Evolutionary conservation across 805 yeast genomes (phyloP).

Genomic region (Candida taoyuanica): DNA sequence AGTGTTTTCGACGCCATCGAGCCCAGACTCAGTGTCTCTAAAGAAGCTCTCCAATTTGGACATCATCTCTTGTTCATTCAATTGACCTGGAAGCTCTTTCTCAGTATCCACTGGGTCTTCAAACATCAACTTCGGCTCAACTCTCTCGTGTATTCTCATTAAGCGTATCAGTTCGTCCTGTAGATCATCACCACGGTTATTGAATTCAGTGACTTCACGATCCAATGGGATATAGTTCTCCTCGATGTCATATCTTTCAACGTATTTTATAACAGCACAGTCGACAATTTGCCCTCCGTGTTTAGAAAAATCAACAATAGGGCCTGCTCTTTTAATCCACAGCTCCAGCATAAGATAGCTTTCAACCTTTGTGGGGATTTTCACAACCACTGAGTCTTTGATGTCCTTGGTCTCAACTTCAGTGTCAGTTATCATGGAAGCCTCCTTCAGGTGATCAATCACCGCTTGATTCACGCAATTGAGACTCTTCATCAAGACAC

Average conservation of each 20-base stretch:
- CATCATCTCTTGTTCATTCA: slow-evolving; percentile 24
- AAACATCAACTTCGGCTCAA: slow-evolving; percentile 16
- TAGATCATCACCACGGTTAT: slow-evolving; percentile 20
- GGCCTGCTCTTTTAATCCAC: slow-evolving; percentile 10
- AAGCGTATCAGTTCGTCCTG: slow-evolving; percentile 28
- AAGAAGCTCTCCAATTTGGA: slow-evolving; percentile 24
- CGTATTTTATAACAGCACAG: slow-evolving; percentile 1
- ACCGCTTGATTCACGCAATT: slow-evolving; percentile 10
- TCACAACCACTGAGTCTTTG: slow-evolving; percentile 13
- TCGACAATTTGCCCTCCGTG: slow-evolving; percentile 8
- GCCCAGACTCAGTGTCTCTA: slow-evolving; percentile 22
- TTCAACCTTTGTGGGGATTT: slow-evolving; percentile 20
- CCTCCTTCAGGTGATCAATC: slow-evolving; percentile 8
- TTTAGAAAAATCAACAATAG: neutral
- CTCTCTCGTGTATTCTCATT: slow-evolving; percentile 11
- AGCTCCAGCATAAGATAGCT: slow-evolving; percentile 16
- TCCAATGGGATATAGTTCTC: slow-evolving; percentile 8
- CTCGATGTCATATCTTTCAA: neutral
- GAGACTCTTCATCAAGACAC: slow-evolving; percentile 13
- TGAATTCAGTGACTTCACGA: slow-evolving; percentile 14
- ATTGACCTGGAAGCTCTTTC: neutral
- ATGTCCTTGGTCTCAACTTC: neutral
- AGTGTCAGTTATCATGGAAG: neutral
- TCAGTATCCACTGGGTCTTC: slow-evolving; percentile 5
- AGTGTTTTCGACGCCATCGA: slow-evolving; percentile 20